These are phyloP conservation scores for Suillus subluteus DNA, from an alignment of 768 basidiomycete genomes.

Conservation along the genomic window DNA sequence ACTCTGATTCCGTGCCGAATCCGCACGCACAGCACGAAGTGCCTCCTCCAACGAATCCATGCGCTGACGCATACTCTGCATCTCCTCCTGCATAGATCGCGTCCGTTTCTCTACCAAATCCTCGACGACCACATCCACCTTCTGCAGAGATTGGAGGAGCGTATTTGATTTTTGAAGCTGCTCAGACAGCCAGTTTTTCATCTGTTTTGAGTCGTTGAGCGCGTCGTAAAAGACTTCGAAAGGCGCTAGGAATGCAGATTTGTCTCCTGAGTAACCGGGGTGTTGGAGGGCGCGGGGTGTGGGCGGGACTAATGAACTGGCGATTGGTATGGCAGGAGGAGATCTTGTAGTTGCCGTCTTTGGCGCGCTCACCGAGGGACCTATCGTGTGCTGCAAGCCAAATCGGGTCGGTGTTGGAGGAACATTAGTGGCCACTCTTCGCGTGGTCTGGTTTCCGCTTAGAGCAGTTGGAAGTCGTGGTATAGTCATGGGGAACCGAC, in stretches of 20 bases:
- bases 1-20: slow-evolving; percentile 23
- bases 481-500: slow-evolving; percentile 62
- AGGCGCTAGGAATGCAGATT: slow-evolving; percentile 77
- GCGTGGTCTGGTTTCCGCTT: slow-evolving; percentile 47
- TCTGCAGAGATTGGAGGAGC: slow-evolving; percentile 57
- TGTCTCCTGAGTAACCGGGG: slow-evolving; percentile 63
- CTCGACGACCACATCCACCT: slow-evolving; percentile 61
- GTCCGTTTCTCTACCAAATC: slow-evolving; percentile 64
- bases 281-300: slow-evolving; percentile 70
- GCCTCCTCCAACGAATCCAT: slow-evolving; percentile 71
- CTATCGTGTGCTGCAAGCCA: slow-evolving; percentile 41
- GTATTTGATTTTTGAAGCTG: slow-evolving; percentile 68
- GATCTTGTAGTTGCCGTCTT: slow-evolving; percentile 44
- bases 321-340: slow-evolving; percentile 71
- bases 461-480: slow-evolving; percentile 63
- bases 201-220: slow-evolving; percentile 75
- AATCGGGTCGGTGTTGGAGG: slow-evolving; percentile 76
- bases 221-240: slow-evolving; percentile 88
- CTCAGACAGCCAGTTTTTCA: slow-evolving; percentile 76
- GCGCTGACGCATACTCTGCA: slow-evolving; percentile 58
- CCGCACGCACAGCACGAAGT: slow-evolving; percentile 34
- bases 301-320: slow-evolving; percentile 64
- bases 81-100: slow-evolving; percentile 61
- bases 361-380: slow-evolving; percentile 28
- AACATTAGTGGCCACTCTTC: slow-evolving; percentile 60